Conservation (phyloP, 2,329 filamentous ascomycete species). For the Coniochaeta prunicola region DNA sequence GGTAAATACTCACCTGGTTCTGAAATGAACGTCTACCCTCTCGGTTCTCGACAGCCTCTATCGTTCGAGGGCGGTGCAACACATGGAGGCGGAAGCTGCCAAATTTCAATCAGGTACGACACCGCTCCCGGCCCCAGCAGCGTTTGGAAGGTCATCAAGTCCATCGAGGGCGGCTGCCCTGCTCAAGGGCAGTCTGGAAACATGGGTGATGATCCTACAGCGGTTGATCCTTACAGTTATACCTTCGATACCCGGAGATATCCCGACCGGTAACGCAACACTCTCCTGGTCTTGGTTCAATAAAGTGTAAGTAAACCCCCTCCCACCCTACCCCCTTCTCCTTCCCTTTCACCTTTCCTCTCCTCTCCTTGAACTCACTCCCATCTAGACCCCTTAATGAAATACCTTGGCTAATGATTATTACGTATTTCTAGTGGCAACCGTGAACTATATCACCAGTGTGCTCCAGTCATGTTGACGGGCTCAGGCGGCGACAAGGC, state of each 20-base stretch:
- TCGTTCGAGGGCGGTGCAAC: slow-evolving; percentile 64
- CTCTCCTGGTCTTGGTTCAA: slow-evolving; percentile 96
- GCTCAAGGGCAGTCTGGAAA: slow-evolving; percentile 51
- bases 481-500: slow-evolving; percentile 39
- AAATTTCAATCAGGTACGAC: slow-evolving; percentile 80
- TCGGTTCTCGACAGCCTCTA: slow-evolving; percentile 56
- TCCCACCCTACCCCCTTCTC: neutral
- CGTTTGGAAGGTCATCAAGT: slow-evolving; percentile 84
- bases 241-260: slow-evolving; percentile 64
- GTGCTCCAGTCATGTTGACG: slow-evolving; percentile 64
- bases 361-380: too few relatives aligned
- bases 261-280: slow-evolving; percentile 69
- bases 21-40: slow-evolving; percentile 52
- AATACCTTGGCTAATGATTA: neutral
- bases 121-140: slow-evolving; percentile 55
- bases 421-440: slow-evolving; percentile 50
- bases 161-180: slow-evolving; percentile 80
- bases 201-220: slow-evolving; percentile 37
- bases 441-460: slow-evolving; percentile 97
- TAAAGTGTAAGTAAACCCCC: slow-evolving; percentile 38
- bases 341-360: neutral
- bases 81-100: slow-evolving; percentile 90
- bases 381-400: too few relatives aligned
- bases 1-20: slow-evolving; percentile 28
- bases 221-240: slow-evolving; percentile 48